Evolutionary conservation across 2,329 filamentous ascomycete genomes (phyloP), one percentile per base, ranked within the genome.

Genomic region (Penicillium frequentans): DNA sequence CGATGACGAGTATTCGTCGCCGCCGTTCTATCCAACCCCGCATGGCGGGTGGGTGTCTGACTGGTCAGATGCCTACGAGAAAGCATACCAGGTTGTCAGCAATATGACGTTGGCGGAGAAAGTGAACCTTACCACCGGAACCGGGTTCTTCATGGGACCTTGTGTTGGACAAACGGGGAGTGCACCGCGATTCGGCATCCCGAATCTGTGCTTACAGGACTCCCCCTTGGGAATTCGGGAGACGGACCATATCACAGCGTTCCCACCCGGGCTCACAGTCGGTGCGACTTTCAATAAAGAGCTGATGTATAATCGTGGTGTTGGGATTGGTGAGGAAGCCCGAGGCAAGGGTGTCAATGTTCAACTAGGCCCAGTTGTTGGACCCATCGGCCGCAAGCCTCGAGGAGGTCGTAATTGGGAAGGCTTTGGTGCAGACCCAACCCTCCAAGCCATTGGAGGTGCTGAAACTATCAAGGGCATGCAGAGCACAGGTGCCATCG

Each of bases 91-190:
- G 3, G 73, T 93, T 14, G 90, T 93, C 16, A 83, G 85, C 52
- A 83, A 85, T 48, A 90, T 93, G 89, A 93, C 89, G 0, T 74
- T 93, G 55, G 89, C 89, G 2, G 90, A 93, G 71, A 93, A 93
- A 76, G 87, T 88, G 3, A 93, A 92, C 68, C 81, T 92, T 51
- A 91, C 89, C 0, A 84, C 84, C 1, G 90, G 90, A 3, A 87
- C 83, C 1, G 89, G 89, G 1, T 81, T 87, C 43, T 88, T 81
- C 61, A 92, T 91, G 89, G 89, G 80, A 5, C 86, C 81, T 27
- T 95, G 90, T 63, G 87, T 88, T 23, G 90, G 90, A 39, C 91
- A 93, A 66, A 89, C 89, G 0, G 89, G 90, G 11, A 90, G 87
- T 57, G 89, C 86, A 1, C 71, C 78, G 16, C 83, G 90, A 7